These are phyloP conservation scores for Dryadomyces quercivorus DNA, from an alignment of 2,329 filamentous ascomycete genomes.

Conservation along the genomic window DNA sequence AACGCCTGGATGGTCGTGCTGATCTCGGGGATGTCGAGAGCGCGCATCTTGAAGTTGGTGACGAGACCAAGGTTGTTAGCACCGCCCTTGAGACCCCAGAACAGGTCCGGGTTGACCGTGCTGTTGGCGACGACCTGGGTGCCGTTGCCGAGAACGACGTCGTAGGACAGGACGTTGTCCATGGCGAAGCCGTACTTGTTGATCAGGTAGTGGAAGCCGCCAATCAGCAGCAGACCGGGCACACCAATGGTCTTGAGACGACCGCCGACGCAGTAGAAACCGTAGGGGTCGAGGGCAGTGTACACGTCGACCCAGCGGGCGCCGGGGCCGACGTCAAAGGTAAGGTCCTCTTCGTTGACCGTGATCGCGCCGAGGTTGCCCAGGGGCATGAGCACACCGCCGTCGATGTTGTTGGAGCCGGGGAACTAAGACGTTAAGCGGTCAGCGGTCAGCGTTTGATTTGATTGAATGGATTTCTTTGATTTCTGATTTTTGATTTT, in stretches of 20 bases:
- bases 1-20: constrained; percentile 22
- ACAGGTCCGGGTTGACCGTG: constrained; percentile 24
- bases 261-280: constrained; percentile 21
- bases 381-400: constrained; percentile 26
- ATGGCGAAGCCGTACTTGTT: constrained; percentile 22
- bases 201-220: constrained; percentile 21
- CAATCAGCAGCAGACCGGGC: constrained; percentile 16
- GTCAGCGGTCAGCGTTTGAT: no score
- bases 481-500: neutral
- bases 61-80: constrained; percentile 22
- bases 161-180: constrained; percentile 23
- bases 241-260: constrained; percentile 22
- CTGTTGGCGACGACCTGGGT: constrained; percentile 23
- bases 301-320: constrained; percentile 26
- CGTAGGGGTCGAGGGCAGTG: constrained; percentile 18
- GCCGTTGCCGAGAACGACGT: constrained; percentile 28
- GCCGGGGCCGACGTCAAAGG: constrained; percentile 23
- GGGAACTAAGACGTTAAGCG: constrained; percentile 11
- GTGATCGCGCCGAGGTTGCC: constrained; percentile 18
- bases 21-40: constrained; percentile 14
- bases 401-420: constrained; percentile 22
- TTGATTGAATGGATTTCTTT: neutral
- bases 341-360: constrained; percentile 17
- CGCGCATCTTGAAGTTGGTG: constrained; percentile 6
- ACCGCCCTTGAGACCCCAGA: constrained; percentile 28